Evolutionary conservation across 352 stramenopile genomes (phyloP).

Genomic region (Pythium phragmitis): DNA sequence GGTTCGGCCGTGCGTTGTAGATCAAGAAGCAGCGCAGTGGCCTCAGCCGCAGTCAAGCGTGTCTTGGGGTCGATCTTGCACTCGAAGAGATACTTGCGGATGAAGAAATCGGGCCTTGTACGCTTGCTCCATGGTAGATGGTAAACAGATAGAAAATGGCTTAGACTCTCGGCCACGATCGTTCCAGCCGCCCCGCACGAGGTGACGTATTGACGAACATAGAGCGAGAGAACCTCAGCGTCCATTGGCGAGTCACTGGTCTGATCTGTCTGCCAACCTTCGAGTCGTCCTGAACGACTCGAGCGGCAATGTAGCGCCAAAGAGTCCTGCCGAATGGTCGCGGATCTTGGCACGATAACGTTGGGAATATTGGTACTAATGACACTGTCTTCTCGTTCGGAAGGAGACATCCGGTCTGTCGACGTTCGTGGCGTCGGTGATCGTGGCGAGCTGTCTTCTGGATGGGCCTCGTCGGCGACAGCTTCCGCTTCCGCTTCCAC

Average conservation of each 20-base stretch:
- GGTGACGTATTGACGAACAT: conserved; percentile 44
- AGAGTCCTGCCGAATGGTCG: conserved; percentile 7
- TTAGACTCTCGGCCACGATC: conserved; percentile 40
- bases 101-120: conserved; percentile 25
- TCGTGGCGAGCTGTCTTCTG: conserved; percentile 15
- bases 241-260: conserved; percentile 25
- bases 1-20: conserved; percentile 9
- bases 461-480: neutral
- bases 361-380: conserved; percentile 27
- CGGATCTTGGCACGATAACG: conserved; percentile 18
- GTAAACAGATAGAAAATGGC: conserved; percentile 38
- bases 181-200: conserved; percentile 34
- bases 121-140: conserved; percentile 33
- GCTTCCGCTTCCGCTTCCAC: neutral
- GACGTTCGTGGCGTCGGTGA: neutral
- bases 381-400: conserved; percentile 13
- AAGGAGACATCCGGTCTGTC: neutral
- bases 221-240: conserved; percentile 33
- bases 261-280: conserved; percentile 23
- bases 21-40: conserved; percentile 10
- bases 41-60: conserved; percentile 13
- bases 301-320: conserved; percentile 20
- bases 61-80: conserved; percentile 22
- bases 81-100: conserved; percentile 21
- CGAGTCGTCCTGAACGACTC: conserved; percentile 8